Conservation (phyloP, 805 yeast genomes). For the Nakazawaea populi region DNA sequence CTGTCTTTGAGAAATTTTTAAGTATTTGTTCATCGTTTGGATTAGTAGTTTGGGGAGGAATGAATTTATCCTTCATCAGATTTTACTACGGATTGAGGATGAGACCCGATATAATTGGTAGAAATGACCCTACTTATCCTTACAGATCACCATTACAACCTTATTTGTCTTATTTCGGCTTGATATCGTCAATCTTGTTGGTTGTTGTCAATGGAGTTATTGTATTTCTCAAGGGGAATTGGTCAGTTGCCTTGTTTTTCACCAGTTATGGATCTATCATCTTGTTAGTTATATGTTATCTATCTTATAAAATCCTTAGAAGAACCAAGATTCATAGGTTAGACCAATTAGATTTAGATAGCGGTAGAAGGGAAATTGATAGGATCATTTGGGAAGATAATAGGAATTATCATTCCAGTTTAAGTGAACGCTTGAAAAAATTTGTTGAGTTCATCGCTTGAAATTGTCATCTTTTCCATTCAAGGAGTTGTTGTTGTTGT, state of each 20-base stretch:
- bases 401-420: slow-evolving; percentile 25
- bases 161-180: slow-evolving; percentile 43
- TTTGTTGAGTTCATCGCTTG: neutral
- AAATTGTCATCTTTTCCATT: neutral
- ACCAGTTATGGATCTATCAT: slow-evolving; percentile 50
- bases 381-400: slow-evolving; percentile 79
- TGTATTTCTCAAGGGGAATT: slow-evolving; percentile 40
- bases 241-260: slow-evolving; percentile 45
- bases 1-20: slow-evolving; percentile 61
- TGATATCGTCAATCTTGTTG: slow-evolving; percentile 34
- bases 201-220: slow-evolving; percentile 45
- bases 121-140: slow-evolving; percentile 53
- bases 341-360: slow-evolving; percentile 74
- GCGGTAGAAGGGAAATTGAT: slow-evolving; percentile 82
- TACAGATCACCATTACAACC: slow-evolving; percentile 54
- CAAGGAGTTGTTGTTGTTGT: slow-evolving; percentile 8
- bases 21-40: slow-evolving; percentile 72
- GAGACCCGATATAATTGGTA: slow-evolving; percentile 49
- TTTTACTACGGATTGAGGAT: slow-evolving; percentile 48
- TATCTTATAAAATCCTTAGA: slow-evolving; percentile 47
- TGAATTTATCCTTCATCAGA: slow-evolving; percentile 50
- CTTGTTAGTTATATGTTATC: slow-evolving; percentile 36
- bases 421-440: slow-evolving; percentile 24
- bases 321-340: slow-evolving; percentile 63
- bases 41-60: slow-evolving; percentile 71